phyloP scores from a whole-genome alignment of 2,329 filamentous ascomycete genomes.

The Epichloe scottii region DNA sequence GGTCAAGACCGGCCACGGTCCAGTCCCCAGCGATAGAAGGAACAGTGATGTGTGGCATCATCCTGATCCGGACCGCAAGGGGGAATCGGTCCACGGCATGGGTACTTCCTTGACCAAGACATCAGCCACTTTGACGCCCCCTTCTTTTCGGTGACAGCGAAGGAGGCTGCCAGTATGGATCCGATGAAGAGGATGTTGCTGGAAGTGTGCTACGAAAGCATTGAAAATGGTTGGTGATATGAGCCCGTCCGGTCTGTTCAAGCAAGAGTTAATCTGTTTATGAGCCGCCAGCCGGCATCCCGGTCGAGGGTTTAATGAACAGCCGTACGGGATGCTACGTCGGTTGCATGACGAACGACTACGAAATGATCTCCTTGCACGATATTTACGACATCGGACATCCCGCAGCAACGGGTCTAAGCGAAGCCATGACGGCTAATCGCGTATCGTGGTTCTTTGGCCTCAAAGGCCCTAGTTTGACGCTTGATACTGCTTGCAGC shows the following conservation, averaged over 20 bases:
- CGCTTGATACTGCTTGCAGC: slow-evolving; percentile 27
- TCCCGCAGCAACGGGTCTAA: neutral
- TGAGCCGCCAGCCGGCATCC: too few species aligned
- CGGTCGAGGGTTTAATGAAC: too few species aligned
- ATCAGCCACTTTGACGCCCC: slow-evolving; percentile 37
- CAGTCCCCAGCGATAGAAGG: slow-evolving; percentile 13
- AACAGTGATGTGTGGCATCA: slow-evolving; percentile 14
- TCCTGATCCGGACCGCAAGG: slow-evolving; percentile 19
- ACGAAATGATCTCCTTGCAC: too few species aligned
- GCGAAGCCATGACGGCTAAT: slow-evolving; percentile 4
- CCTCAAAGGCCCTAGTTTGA: slow-evolving; percentile 11
- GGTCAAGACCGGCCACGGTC: slow-evolving; percentile 21
- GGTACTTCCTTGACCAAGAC: slow-evolving; percentile 19
- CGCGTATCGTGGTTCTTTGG: slow-evolving; percentile 9
- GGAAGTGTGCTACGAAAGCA: slow-evolving; percentile 14
- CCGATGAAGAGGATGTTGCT: slow-evolving; percentile 17
- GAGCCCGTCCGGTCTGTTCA: too few species aligned
- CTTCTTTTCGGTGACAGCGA: slow-evolving; percentile 12
- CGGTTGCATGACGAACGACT: too few species aligned
- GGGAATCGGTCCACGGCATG: neutral
- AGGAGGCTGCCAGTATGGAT: slow-evolving; percentile 16
- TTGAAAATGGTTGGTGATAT: slow-evolving; percentile 7
- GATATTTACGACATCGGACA: too few species aligned
- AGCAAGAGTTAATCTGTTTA: too few species aligned
- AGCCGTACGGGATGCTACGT: too few species aligned